A percentile compares a stretch with the other conserved stretches of the same genome.
These are phyloP conservation scores for Choiromyces venosus DNA, from an alignment of 495 filamentous ascomycete genomes.

Conservation along the genomic window DNA sequence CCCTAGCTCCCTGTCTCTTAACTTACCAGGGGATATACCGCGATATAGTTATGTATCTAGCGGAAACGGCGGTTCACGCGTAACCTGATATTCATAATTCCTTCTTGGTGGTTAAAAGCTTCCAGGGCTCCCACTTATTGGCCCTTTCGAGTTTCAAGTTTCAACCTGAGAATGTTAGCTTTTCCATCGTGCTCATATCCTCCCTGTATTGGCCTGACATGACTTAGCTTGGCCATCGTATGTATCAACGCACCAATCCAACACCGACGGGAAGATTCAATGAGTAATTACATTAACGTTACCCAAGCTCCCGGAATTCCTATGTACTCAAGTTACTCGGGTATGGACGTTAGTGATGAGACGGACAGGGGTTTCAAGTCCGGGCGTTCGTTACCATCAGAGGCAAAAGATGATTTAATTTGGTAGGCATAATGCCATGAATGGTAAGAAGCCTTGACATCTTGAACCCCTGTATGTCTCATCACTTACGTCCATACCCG, in stretches of 20 bases:
- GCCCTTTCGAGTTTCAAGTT: no score
- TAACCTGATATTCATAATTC: not conserved
- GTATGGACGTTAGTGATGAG: no score
- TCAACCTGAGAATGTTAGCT: no score
- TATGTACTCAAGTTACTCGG: no score
- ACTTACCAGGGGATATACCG: not conserved
- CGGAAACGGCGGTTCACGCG: slow-evolving; percentile 1
- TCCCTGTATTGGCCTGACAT: not conserved
- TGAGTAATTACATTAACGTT: not conserved
- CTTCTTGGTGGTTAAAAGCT: not conserved
- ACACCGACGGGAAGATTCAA: not conserved
- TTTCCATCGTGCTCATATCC: not conserved
- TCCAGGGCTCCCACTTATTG: not conserved
- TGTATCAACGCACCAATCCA: not conserved
- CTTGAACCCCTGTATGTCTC: no score
- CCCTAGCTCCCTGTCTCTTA: not conserved
- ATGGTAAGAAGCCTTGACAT: no score
- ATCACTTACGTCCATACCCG: no score
- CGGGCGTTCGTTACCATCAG: no score
- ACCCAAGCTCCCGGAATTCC: not conserved
- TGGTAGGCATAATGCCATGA: no score
- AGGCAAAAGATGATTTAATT: no score
- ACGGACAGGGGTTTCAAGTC: no score
- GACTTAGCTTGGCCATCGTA: not conserved
- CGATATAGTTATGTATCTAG: no score